phyloP scores from a whole-genome alignment of 192 early-diverging fungal species.

The Phlyctochytrium arcticum region DNA sequence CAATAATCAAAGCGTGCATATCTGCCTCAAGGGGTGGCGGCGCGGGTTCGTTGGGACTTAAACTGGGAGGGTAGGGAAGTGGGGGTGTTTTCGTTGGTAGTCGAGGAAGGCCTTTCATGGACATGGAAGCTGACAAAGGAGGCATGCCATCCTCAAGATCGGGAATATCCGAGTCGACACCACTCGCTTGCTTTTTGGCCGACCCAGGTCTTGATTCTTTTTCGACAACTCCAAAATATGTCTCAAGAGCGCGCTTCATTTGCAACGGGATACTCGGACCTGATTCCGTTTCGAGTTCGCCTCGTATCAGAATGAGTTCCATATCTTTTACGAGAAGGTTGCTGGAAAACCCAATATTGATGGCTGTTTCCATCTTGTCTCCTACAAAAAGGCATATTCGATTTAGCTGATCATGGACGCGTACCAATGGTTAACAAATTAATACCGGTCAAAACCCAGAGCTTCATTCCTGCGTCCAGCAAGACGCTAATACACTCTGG shows the following conservation, averaged over 20 bases:
- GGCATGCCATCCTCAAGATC: background rate
- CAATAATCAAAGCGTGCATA: constrained; percentile 83
- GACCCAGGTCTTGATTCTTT: background rate
- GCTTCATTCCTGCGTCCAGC: constrained; percentile 81
- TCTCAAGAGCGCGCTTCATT: constrained; percentile 61
- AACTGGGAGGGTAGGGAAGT: too few species aligned
- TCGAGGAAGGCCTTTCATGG: constrained; percentile 30
- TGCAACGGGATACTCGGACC: constrained; percentile 54
- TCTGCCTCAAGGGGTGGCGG: too few species aligned
- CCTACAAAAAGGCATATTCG: constrained; percentile 22
- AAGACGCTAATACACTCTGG: constrained; percentile 87
- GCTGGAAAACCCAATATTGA: constrained; percentile 95
- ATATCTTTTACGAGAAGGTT: constrained; percentile 81
- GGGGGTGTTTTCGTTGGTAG: too few species aligned
- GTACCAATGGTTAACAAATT: background rate
- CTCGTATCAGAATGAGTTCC: constrained; percentile 75
- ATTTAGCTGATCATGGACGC: background rate
- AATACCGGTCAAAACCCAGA: constrained; percentile 91
- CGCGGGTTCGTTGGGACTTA: too few species aligned
- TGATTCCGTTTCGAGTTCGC: constrained; percentile 36
- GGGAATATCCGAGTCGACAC: too few species aligned
- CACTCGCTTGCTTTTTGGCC: background rate
- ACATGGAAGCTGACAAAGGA: background rate
- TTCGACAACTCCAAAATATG: constrained; percentile 42
- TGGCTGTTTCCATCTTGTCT: constrained; percentile 95